Evolutionary conservation across 2,329 filamentous ascomycete genomes (phyloP), one percentile per base, ranked within the genome.

Genomic region (Xylariaceae sp.): DNA sequence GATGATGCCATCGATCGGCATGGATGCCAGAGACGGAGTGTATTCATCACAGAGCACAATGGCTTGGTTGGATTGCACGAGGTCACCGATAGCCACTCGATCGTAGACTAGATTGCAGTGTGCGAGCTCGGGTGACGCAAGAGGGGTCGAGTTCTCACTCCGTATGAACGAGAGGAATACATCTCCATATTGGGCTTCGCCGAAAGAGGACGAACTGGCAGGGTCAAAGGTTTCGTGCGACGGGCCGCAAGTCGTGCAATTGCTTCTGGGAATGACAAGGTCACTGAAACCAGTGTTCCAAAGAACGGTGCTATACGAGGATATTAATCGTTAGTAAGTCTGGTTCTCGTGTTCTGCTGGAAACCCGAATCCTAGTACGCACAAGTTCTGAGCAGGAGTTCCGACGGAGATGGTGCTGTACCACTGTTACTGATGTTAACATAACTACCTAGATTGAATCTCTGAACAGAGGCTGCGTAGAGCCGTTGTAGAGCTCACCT

Each of bases 1-100:
- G 39, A 72, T 61, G 44, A 72, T 66, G 32, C 69, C 69, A 40
- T 71, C 68, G 29, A 67, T 63, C 2, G 61, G 61, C 32, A 67
- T 62, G 2, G 60, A 50, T 3, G 59, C 58, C n/a, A 70, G 53
- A 7, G 60, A 58, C 1, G 62, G 55, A 5, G 63, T 59, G 58
- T 68, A 71, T 7, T 54, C 50, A 34, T 70, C 61, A 50, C 66
- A 70, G 8, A 70, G 57, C 7, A 70, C 47, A 36, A 72, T 68
- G 13, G 63, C 45, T 57, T 71, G 68, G 48, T 59, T 54, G 15
- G 63, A 36, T 54, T 71, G 68, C 43, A 59, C 54, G 15, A 66
- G 55, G 13, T 57, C 56, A 34, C 51, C 61, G 41, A 72, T 62
- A 32, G 61, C 53, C 15, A 71, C 62, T 2, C 61, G 13, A 54